Evolutionary conservation across 768 basidiomycete genomes (phyloP).

Genomic region (Coprinopsis sp.): DNA sequence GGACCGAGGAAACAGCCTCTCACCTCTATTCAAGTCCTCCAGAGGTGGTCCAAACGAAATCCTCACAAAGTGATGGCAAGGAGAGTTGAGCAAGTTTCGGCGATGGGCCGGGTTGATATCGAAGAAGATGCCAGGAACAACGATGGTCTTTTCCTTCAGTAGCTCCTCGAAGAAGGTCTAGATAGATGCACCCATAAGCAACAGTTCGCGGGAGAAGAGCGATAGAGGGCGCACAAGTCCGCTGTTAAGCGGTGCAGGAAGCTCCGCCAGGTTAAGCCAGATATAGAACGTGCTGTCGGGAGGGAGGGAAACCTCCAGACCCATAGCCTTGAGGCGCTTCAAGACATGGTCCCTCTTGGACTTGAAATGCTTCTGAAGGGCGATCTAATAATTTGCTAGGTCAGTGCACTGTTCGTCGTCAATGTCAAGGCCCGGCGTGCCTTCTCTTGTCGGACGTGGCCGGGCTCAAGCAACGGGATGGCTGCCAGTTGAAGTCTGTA

Average conservation of each 20-base stretch:
- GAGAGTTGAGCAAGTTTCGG: conserved; percentile 84
- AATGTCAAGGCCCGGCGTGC: conserved; percentile 28
- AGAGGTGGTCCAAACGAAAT: conserved; percentile 83
- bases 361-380: conserved; percentile 89
- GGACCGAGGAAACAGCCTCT: conserved; percentile 9
- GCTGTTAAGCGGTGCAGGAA: conserved; percentile 82
- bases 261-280: conserved; percentile 81
- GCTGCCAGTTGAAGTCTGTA: conserved; percentile 82
- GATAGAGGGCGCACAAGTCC: conserved; percentile 53
- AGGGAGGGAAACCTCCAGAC: conserved; percentile 70
- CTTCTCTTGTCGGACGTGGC: conserved; percentile 66
- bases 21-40: conserved; percentile 73
- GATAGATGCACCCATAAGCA: not conserved
- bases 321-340: conserved; percentile 69
- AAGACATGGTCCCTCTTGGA: conserved; percentile 88
- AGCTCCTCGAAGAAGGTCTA: conserved; percentile 93
- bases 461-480: conserved; percentile 73
- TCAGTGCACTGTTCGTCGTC: no score
- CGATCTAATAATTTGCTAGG: no score
- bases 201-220: not conserved
- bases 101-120: conserved; percentile 80
- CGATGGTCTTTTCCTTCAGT: conserved; percentile 85
- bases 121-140: conserved; percentile 89
- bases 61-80: conserved; percentile 87
- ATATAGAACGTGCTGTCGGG: conserved; percentile 89